Conservation (phyloP, 2,329 filamentous ascomycete species). For the Phaeosphaeriaceae sp. region DNA sequence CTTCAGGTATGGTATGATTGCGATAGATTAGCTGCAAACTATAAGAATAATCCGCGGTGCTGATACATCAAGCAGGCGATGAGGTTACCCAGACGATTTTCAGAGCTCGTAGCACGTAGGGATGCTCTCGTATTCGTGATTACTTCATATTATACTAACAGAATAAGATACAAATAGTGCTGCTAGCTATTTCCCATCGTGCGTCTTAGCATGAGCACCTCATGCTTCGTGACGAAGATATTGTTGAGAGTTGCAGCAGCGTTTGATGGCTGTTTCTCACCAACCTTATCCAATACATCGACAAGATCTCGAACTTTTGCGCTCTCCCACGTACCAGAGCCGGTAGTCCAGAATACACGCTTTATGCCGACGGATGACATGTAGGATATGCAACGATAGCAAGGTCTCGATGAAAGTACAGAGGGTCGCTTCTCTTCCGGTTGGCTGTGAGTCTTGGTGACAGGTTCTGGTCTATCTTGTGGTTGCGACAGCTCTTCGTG, state of each 20-base stretch:
- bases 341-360: slow-evolving; percentile 62
- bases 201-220: slow-evolving; percentile 57
- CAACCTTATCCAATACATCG: slow-evolving; percentile 52
- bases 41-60: too few species aligned
- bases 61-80: too few species aligned
- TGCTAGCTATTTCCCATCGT: slow-evolving; percentile 37
- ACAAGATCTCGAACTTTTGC: slow-evolving; percentile 60
- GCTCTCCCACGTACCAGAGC: slow-evolving; percentile 58
- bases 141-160: too few species aligned
- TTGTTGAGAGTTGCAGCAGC: slow-evolving; percentile 28
- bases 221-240: slow-evolving; percentile 63
- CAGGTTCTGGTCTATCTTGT: background rate
- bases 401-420: slow-evolving; percentile 56
- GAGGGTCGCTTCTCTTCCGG: slow-evolving; percentile 18
- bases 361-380: slow-evolving; percentile 63
- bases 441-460: background rate
- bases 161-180: too few species aligned
- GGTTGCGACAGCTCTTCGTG: slow-evolving; percentile 57
- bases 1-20: too few species aligned
- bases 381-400: slow-evolving; percentile 61
- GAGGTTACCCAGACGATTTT: too few species aligned
- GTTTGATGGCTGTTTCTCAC: slow-evolving; percentile 21
- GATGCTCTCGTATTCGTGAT: too few species aligned
- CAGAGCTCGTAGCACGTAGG: too few species aligned
- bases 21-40: too few species aligned